A percentile compares a stretch with the other conserved stretches of the same genome.
These are phyloP conservation scores for Austroboletus eburneus DNA, from an alignment of 768 basidiomycete species.

Conservation along the genomic window DNA sequence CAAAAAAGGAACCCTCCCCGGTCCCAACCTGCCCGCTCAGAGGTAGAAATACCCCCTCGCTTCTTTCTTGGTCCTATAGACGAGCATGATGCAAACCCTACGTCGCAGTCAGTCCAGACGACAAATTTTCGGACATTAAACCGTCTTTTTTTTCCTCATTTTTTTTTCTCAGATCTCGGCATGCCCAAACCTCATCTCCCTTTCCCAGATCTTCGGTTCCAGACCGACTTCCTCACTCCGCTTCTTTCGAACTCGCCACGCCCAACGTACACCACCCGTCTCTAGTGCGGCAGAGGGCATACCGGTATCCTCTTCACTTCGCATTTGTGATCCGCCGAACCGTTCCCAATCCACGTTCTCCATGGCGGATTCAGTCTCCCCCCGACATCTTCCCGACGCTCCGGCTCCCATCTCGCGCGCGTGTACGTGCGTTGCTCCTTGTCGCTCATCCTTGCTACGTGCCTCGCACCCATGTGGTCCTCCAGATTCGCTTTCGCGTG, in stretches of 20 bases:
- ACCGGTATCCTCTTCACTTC: no score
- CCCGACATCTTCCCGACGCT: slow-evolving; percentile 8
- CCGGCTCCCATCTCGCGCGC: slow-evolving; percentile 3
- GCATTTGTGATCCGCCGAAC: slow-evolving; percentile 23
- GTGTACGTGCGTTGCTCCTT: slow-evolving; percentile 1
- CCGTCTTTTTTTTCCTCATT: neutral
- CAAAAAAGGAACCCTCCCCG: slow-evolving; percentile 5
- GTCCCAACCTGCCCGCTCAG: no score
- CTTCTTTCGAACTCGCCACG: slow-evolving; percentile 15
- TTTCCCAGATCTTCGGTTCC: slow-evolving; percentile 15
- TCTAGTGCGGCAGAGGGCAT: slow-evolving; percentile 21
- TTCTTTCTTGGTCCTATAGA: slow-evolving; percentile 14
- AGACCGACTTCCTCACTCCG: slow-evolving; percentile 1
- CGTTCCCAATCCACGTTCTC: slow-evolving; percentile 13
- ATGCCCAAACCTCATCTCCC: slow-evolving; percentile 8
- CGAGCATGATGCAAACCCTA: neutral
- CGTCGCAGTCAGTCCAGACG: no score
- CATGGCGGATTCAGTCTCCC: slow-evolving; percentile 15
- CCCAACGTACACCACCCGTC: slow-evolving; percentile 1
- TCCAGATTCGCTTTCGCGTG: slow-evolving; percentile 24
- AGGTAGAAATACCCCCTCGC: no score
- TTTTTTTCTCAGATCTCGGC: slow-evolving; percentile 7
- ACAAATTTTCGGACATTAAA: slow-evolving; percentile 24
- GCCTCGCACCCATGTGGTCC: slow-evolving; percentile 25
- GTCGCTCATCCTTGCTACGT: slow-evolving; percentile 15